Conservation (phyloP, 352 stramenopile species). For the Peronosclerospora sorghi region DNA sequence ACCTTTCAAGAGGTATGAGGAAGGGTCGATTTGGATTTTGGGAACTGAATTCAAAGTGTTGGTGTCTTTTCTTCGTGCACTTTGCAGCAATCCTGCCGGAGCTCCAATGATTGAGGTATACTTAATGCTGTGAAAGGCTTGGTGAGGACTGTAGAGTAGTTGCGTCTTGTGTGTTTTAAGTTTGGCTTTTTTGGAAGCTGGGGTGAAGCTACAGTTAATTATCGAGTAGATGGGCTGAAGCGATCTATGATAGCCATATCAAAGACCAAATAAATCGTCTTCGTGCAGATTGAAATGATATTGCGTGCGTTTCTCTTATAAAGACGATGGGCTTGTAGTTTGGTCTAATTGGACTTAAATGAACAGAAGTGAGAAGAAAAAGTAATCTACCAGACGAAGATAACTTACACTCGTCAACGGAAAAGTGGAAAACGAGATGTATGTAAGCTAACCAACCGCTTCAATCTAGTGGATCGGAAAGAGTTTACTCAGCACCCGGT, state of each 20-base stretch:
- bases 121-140: slow-evolving; percentile 19
- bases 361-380: slow-evolving; percentile 78
- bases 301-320: slow-evolving; percentile 73
- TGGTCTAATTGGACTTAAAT: slow-evolving; percentile 2
- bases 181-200: slow-evolving; percentile 9
- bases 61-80: too few species aligned
- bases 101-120: slow-evolving; percentile 33
- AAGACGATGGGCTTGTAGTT: too few species aligned
- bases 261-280: slow-evolving; percentile 76
- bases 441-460: slow-evolving; percentile 47
- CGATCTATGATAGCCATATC: slow-evolving; percentile 71
- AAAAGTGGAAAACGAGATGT: slow-evolving; percentile 86
- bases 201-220: not conserved
- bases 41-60: too few species aligned
- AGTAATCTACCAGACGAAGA: slow-evolving; percentile 86
- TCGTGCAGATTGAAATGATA: slow-evolving; percentile 76
- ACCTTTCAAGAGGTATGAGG: slow-evolving; percentile 37
- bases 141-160: too few species aligned
- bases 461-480: slow-evolving; percentile 6
- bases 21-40: too few species aligned
- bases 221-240: slow-evolving; percentile 60
- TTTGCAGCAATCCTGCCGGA: too few species aligned
- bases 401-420: slow-evolving; percentile 80
- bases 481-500: not conserved
- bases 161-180: slow-evolving; percentile 7